Conservation (phyloP, 176 grass and related monocot genomes). For the Chrysopogon serrulatus region DNA sequence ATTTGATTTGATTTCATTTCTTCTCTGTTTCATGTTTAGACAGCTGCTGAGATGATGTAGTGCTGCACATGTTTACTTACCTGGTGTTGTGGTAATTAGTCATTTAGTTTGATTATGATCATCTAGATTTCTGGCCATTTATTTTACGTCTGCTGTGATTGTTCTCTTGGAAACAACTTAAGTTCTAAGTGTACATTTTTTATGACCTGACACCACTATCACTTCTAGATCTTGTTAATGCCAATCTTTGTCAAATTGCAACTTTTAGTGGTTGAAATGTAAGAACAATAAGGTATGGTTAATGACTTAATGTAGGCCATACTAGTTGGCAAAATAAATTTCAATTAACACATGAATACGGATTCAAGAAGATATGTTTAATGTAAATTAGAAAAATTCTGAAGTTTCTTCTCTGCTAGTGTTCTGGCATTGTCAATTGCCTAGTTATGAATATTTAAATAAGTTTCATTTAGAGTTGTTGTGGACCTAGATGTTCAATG, state of each 20-base stretch:
- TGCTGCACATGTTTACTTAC: neutral
- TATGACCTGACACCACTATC: neutral
- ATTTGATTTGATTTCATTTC: conserved; percentile 11
- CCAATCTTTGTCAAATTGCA: neutral
- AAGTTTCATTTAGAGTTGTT: neutral
- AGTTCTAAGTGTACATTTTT: neutral
- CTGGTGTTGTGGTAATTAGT: neutral
- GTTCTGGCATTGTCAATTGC: neutral
- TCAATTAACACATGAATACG: neutral
- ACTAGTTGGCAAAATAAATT: neutral
- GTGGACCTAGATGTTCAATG: neutral
- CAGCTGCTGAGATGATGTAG: neutral
- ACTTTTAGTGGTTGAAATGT: neutral
- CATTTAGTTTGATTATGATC: neutral
- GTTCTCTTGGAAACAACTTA: neutral
- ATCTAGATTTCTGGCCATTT: neutral
- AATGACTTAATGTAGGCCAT: neutral
- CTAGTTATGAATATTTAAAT: neutral
- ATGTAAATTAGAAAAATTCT: neutral
- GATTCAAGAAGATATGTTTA: neutral
- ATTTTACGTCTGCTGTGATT: neutral
- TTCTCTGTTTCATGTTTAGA: neutral
- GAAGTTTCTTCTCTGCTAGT: neutral
- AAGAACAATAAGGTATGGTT: neutral
- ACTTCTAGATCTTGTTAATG: neutral